Conservation (phyloP, 2,329 filamentous ascomycete genomes). For the Fusarium sp. region DNA sequence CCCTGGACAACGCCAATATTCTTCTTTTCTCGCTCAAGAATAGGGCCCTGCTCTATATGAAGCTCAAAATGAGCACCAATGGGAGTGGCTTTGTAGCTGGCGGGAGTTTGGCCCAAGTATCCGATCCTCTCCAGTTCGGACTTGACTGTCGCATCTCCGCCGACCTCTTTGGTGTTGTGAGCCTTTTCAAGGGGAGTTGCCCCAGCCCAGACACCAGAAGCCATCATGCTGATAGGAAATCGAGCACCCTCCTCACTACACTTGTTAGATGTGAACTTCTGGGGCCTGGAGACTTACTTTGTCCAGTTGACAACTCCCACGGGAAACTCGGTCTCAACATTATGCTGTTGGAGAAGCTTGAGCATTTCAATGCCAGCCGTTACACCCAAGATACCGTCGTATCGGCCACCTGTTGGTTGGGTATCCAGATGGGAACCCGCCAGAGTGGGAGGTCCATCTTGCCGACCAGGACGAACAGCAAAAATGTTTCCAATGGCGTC, state of each 20-base stretch:
- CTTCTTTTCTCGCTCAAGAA: conserved; percentile 27
- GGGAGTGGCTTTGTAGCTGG: conserved; percentile 52
- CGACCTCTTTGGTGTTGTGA: conserved; percentile 72
- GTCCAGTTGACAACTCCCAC: conserved; percentile 85
- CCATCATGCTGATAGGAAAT: conserved; percentile 80
- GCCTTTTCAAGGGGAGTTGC: conserved; percentile 70
- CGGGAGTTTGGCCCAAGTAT: conserved; percentile 68
- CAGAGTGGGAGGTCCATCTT: conserved; percentile 72
- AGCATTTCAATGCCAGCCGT: conserved; percentile 80
- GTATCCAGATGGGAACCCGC: conserved; percentile 78
- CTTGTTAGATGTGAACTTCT: not conserved
- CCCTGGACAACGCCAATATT: conserved; percentile 37
- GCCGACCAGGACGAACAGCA: conserved; percentile 73
- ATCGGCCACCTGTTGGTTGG: conserved; percentile 73
- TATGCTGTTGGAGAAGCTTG: conserved; percentile 73
- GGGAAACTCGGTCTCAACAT: conserved; percentile 75
- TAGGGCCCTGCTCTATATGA: conserved; percentile 78
- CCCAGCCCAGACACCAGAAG: conserved; percentile 83
- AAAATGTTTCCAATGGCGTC: conserved; percentile 88
- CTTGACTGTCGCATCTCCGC: conserved; percentile 42
- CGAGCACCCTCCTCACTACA: conserved; percentile 81
- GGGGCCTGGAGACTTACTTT: conserved; percentile 57
- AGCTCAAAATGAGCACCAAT: conserved; percentile 85
- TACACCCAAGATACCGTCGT: conserved; percentile 83
- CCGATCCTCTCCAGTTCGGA: conserved; percentile 75